Conservation (phyloP, 441 rosid species). For the Gossypium armourianum region DNA sequence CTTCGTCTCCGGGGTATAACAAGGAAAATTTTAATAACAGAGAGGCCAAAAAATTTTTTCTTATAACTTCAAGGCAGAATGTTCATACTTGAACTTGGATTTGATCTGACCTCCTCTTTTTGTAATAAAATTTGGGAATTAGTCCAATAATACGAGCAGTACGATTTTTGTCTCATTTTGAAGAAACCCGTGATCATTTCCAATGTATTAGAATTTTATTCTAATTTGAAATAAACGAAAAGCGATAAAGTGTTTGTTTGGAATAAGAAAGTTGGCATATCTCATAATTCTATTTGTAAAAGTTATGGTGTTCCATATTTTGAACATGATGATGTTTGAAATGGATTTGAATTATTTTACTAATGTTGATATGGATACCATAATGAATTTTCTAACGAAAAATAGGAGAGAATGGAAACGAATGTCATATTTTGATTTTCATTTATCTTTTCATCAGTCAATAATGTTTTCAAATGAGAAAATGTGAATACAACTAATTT, state of each 20-base stretch:
- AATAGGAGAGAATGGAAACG: neutral
- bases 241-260: neutral
- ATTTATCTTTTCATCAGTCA: neutral
- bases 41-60: neutral
- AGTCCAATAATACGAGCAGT: neutral
- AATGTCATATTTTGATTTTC: neutral
- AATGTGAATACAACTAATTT: neutral
- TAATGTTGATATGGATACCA: neutral
- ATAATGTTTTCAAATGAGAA: neutral
- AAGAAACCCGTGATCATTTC: neutral
- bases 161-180: neutral
- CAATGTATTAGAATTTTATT: too few relatives aligned
- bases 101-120: neutral
- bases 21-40: neutral
- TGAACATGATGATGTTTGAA: neutral
- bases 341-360: too few relatives aligned
- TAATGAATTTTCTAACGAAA: neutral
- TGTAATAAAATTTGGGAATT: neutral
- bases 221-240: neutral
- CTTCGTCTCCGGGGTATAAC: neutral
- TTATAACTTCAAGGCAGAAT: neutral
- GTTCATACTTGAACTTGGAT: neutral
- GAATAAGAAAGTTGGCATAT: neutral
- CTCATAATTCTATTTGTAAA: neutral
- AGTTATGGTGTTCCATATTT: neutral